phyloP scores from a whole-genome alignment of 208 protist genomes.

The Leishmania aethiopica region DNA sequence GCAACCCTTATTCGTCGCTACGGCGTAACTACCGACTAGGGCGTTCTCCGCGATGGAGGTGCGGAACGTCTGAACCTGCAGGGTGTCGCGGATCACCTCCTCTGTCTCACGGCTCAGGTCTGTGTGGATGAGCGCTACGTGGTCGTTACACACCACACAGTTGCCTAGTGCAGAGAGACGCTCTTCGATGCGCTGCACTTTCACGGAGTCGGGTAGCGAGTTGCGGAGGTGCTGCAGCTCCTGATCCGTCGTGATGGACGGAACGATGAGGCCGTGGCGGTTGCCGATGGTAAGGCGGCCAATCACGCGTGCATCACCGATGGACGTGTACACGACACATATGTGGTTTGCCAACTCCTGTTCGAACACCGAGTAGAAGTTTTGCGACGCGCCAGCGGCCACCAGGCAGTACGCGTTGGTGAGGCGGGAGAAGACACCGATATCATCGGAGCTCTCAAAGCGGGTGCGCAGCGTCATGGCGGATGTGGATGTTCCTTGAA shows the following conservation, averaged over 20 bases:
- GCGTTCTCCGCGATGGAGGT: constrained; percentile 98
- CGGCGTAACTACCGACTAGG: constrained; percentile 98
- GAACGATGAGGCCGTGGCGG: constrained; percentile 98
- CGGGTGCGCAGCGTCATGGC: constrained; percentile 94
- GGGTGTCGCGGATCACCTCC: constrained; percentile 99
- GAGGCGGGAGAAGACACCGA: constrained; percentile 99
- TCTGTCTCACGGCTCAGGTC: constrained; percentile 99
- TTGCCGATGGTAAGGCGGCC: constrained; percentile 98
- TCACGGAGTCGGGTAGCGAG: constrained; percentile 97
- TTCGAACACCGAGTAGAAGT: constrained; percentile 99
- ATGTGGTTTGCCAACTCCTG: constrained; percentile 98
- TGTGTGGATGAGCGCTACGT: constrained; percentile 99
- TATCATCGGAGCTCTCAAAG: constrained; percentile 99
- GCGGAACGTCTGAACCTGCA: constrained; percentile 99
- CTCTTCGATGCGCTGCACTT: constrained; percentile 98
- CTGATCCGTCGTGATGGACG: constrained; percentile 98
- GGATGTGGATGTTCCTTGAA: background rate
- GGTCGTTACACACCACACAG: constrained; percentile 99
- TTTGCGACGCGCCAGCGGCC: constrained; percentile 95
- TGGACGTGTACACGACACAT: constrained; percentile 97
- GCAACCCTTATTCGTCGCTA: constrained; percentile 98
- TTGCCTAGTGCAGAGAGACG: constrained; percentile 99
- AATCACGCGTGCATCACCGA: constrained; percentile 97
- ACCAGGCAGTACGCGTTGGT: constrained; percentile 99
- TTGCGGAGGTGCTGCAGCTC: constrained; percentile 99